These are phyloP conservation scores for Globisporangium cylindrosporum DNA, from an alignment of 352 stramenopile species.

Conservation along the genomic window DNA sequence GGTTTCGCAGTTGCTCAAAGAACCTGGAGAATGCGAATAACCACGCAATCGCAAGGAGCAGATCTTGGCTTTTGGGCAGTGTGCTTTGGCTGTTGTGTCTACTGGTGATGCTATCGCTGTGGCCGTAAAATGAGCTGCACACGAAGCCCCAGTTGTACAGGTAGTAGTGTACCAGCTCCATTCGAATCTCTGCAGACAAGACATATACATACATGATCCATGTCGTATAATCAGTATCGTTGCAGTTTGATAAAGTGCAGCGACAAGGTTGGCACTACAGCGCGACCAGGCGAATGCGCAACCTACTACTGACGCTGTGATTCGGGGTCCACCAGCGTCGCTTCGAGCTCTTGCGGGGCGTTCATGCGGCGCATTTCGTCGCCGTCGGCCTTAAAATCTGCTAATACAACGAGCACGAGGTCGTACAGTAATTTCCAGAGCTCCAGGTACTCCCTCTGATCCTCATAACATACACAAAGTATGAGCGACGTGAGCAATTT, in stretches of 20 bases:
- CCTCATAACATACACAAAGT: background rate
- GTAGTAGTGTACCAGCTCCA: constrained; percentile 55
- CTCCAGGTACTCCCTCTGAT: constrained; percentile 39
- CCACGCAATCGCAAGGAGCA: constrained; percentile 57
- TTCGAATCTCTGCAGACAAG: constrained; percentile 21
- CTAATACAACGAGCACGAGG: constrained; percentile 56
- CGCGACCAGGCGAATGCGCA: background rate
- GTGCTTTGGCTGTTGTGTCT: background rate
- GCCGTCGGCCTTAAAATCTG: constrained; percentile 51
- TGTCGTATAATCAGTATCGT: background rate
- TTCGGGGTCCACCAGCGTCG: constrained; percentile 21
- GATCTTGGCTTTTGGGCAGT: constrained; percentile 28
- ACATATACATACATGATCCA: background rate
- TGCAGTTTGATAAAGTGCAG: background rate
- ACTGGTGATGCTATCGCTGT: background rate
- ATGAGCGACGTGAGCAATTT: background rate
- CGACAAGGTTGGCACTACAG: background rate
- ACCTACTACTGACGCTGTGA: constrained; percentile 17
- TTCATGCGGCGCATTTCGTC: constrained; percentile 36
- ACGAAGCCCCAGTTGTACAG: constrained; percentile 73
- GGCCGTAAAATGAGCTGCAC: constrained; percentile 37
- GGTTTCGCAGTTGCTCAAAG: constrained; percentile 40
- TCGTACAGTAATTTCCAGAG: constrained; percentile 68
- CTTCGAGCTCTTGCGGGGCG: constrained; percentile 16
- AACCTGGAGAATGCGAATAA: constrained; percentile 45